These are phyloP conservation scores for Stropharia rugosoannulata DNA, from an alignment of 768 basidiomycete species.

Conservation along the genomic window DNA sequence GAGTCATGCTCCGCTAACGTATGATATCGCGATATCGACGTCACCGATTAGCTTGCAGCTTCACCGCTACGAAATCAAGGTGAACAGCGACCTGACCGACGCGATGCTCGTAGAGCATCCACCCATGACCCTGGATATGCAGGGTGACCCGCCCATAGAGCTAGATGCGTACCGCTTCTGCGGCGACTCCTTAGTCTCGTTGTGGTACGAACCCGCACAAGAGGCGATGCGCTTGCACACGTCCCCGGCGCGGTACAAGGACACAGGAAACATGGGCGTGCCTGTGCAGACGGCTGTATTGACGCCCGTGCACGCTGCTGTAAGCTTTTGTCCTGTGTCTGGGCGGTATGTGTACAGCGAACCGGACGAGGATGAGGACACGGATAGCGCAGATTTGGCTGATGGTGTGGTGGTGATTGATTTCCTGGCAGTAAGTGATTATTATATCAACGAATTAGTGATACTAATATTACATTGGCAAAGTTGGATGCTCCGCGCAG, in stretches of 20 bases:
- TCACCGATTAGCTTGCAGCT: background rate
- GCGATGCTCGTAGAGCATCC: background rate
- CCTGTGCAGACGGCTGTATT: background rate
- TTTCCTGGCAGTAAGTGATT: background rate
- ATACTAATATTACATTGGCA: too few relatives aligned
- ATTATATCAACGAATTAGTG: too few relatives aligned
- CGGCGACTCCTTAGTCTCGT: background rate
- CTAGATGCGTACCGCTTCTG: slow-evolving; percentile 2
- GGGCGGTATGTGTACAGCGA: slow-evolving; percentile 4
- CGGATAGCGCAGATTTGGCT: background rate
- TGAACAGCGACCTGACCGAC: background rate
- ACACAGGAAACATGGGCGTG: background rate
- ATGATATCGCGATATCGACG: background rate
- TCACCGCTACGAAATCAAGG: background rate
- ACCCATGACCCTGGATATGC: background rate
- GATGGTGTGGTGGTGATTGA: background rate
- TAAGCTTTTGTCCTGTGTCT: slow-evolving; percentile 3
- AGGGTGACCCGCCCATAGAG: background rate
- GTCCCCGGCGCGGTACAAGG: background rate
- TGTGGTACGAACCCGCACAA: background rate
- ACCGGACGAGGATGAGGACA: background rate
- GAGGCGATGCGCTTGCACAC: slow-evolving; percentile 1
- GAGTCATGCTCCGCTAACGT: slow-evolving; percentile 1
- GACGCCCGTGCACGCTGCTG: background rate
- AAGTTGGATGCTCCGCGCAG: too few relatives aligned